Evolutionary conservation across 108 stramenopile genomes (phyloP), one percentile per base, ranked within the genome.

Genomic region (Nitzschia putrida): DNA sequence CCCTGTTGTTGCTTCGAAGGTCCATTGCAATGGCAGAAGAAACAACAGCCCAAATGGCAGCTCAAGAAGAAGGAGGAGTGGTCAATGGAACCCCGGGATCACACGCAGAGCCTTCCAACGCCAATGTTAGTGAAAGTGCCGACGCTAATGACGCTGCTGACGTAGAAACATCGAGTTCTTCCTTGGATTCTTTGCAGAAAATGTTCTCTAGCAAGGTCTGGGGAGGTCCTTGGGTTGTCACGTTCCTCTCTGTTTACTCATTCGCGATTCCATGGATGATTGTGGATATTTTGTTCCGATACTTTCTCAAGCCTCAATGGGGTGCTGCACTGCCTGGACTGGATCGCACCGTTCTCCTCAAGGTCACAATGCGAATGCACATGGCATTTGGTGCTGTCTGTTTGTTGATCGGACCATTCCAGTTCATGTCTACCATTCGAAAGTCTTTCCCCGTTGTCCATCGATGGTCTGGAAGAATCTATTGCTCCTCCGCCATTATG

Each of bases 391-490:
- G 80, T 37, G 71, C 66, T 12, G 45, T 81, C 13, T 44, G 50
- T 54, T 13, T 81, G 47, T 20, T 81, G 1, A 40, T 72, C 7
- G 67, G 55, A 11, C 80, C 80, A 4, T 45, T 78, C 8, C 80
- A 81, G 41, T 69, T 81, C 9, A 29, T 73, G 12, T 38, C 49
- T 10, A 21, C 26, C 7, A 16, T 77, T 23, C 66, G 78, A 8
- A 53, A 43, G n/a, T 25, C 29, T 1, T 53, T 13, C 21, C 49
- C 69, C 8, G 66, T 43, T 11, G 51, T 78, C 37, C 80, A 81
- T 69, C 66, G 72, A 52, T 73, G 59, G 61, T 66, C 61, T 11
- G 80, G 80, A n/a, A 45, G 74, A n/a, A 13, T 80, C 26, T 76
- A 67, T 40, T 26, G 69, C 8, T 20, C 26, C 20, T 65, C 67